phyloP scores from a whole-genome alignment of 345 rosid species.

The Gossypium sturtianum region DNA sequence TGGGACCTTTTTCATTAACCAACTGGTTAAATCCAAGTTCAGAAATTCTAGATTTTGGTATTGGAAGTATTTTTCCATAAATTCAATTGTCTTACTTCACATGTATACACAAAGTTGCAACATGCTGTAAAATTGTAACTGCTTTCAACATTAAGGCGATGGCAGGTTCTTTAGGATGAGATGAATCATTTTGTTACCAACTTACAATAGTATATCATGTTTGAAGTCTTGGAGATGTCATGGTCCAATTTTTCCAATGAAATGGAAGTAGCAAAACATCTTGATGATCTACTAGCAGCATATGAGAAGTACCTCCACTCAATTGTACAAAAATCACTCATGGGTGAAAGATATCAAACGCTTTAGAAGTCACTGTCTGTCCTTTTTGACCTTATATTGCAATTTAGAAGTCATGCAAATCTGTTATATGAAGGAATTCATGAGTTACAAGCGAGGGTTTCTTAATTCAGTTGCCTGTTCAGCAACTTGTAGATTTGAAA shows the following conservation, averaged over 20 bases:
- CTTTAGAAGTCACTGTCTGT: constrained; percentile 70
- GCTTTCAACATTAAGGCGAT: constrained; percentile 74
- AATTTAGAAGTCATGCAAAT: constrained; percentile 84
- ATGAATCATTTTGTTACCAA: constrained; percentile 97
- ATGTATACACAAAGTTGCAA: constrained; percentile 70
- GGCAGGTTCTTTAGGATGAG: constrained; percentile 94
- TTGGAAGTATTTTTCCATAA: not conserved
- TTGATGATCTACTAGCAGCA: constrained; percentile 92
- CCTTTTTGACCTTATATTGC: constrained; percentile 81
- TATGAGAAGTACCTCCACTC: constrained; percentile 87
- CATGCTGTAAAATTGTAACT: constrained; percentile 60
- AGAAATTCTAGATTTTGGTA: not conserved
- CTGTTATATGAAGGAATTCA: constrained; percentile 78
- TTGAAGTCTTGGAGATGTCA: constrained; percentile 64
- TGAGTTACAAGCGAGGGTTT: constrained; percentile 84
- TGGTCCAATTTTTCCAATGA: constrained; percentile 88
- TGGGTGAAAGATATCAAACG: constrained; percentile 77
- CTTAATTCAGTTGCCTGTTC: constrained; percentile 77
- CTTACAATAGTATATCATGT: constrained; percentile 66
- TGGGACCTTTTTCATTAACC: too few relatives aligned
- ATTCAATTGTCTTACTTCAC: constrained; percentile 28
- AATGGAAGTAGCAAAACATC: constrained; percentile 88
- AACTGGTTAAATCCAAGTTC: too few relatives aligned
- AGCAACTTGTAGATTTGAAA: constrained; percentile 84
- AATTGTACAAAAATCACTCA: constrained; percentile 75